Evolutionary conservation across 768 basidiomycete species (phyloP), one percentile per base, ranked within the genome.

Genomic region (Trametes maxima): DNA sequence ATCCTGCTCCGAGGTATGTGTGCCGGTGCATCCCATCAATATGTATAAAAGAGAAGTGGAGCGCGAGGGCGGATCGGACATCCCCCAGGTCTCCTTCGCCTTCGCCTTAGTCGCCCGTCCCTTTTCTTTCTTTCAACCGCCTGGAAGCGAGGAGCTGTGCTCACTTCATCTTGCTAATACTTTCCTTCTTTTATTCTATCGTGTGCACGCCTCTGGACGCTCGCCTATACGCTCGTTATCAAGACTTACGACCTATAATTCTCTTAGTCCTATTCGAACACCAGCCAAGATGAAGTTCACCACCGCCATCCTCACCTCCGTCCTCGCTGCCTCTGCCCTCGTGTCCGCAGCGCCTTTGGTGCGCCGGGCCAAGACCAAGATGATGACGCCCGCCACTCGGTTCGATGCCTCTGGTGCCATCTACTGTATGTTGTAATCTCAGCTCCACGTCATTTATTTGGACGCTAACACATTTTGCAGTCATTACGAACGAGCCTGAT

Each of bases 401-500:
- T 42, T 57, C 37, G 64, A 57, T 37, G 62, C 63, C 2, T 56
- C 63, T 6, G 67, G 69, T 17, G 70, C 71, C 16, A 61, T 65
- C 22, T 72, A 73, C 49, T 71, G 71, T 69, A 47, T 46, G 69
- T 60, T 0, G 43, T 19, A 11, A 17, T 12, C 14, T 16, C 14
- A 14, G n/a, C 11, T 16, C 13, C 22, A 21, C 48, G 19, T 52
- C 17, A 33, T 19, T 25, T 17, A 5, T 17, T 22, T n/a, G 40
- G 19, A 39, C 3, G 48, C 60, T 60, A 33, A 39, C 36, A 22
- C 22, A n/a, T 22, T 59, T 16, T n/a, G 25, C 57, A 84, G 82
- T 82, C 68, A 78, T 82, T 35, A 80, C 81, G 39, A 84, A 84
- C 64, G 79, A 82, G 50, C 76, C 78, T 4, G 63, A 65, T 36